Percentiles rank a stretch among this genome's conserved stretches.
Conservation (phyloP, 2,329 filamentous ascomycete species). For the Ceratocystis eucalypticola region DNA sequence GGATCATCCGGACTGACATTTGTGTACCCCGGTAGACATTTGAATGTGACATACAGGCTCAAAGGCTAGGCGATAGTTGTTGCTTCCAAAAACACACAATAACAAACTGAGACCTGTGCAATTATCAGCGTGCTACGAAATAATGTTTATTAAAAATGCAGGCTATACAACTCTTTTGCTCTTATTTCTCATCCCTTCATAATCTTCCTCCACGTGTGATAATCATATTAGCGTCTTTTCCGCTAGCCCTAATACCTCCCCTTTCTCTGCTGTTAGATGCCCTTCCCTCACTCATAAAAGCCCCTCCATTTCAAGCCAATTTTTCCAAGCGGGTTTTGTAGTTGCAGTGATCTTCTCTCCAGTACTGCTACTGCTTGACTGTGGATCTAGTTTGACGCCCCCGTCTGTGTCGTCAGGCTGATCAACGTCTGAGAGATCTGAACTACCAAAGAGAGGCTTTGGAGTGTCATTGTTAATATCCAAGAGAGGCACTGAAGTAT, state of each 20-base stretch:
- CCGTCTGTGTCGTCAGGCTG: not conserved
- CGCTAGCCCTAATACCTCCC: not conserved
- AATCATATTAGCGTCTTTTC: not conserved
- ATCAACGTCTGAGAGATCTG: not conserved
- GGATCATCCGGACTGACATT: conserved; percentile 76
- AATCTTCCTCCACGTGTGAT: not conserved
- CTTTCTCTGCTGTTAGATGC: not conserved
- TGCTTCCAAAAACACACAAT: too few species aligned
- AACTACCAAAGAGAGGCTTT: too few species aligned
- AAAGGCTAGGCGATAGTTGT: too few species aligned
- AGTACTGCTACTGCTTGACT: not conserved
- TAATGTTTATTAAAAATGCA: not conserved
- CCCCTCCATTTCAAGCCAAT: conserved; percentile 7
- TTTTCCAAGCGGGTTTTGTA: conserved; percentile 4
- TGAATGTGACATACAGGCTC: too few species aligned
- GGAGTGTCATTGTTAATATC: not conserved
- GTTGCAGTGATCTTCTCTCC: not conserved
- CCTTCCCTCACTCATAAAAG: not conserved
- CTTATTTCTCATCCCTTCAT: not conserved
- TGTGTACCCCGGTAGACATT: conserved; percentile 35
- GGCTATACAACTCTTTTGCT: not conserved
- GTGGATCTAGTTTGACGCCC: not conserved
- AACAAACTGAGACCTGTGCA: too few species aligned
- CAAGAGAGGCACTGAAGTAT: not conserved
- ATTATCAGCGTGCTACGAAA: not conserved